These are phyloP conservation scores for Phialophora macrospora DNA, from an alignment of 2,329 filamentous ascomycete genomes.

Conservation along the genomic window DNA sequence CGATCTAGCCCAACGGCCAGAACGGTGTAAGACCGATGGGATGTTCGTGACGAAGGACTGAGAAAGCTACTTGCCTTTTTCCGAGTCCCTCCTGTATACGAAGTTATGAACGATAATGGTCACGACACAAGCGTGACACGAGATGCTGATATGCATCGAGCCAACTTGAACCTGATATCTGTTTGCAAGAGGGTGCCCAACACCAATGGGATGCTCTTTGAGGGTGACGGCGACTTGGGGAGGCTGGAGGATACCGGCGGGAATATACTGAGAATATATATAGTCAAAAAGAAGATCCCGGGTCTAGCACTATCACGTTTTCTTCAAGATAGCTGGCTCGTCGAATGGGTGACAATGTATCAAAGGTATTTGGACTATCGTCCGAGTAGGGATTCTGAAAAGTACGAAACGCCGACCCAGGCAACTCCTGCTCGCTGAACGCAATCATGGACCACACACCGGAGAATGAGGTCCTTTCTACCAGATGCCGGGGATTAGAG, in stretches of 20 bases:
- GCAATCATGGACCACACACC: neutral
- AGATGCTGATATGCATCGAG: neutral
- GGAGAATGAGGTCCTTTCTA: constrained; percentile 16
- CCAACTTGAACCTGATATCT: neutral
- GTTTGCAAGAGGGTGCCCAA: neutral
- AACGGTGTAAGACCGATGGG: neutral
- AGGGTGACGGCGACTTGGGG: neutral
- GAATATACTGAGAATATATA: neutral
- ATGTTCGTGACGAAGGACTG: neutral
- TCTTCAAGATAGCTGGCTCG: neutral
- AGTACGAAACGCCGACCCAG: neutral
- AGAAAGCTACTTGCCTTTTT: neutral
- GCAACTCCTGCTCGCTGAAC: constrained; percentile 3
- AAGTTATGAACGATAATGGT: neutral
- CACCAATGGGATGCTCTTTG: neutral
- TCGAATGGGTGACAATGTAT: neutral
- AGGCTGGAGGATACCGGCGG: neutral
- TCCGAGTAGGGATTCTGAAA: neutral
- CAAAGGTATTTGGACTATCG: neutral
- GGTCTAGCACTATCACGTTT: neutral
- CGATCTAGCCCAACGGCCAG: neutral
- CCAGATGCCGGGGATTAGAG: constrained; percentile 46
- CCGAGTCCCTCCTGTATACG: neutral
- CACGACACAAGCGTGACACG: neutral
- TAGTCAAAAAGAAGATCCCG: neutral